Evolutionary conservation across 352 stramenopile genomes (phyloP), one percentile per base, ranked within the genome.

Genomic region (Phytophthora fragariae): DNA sequence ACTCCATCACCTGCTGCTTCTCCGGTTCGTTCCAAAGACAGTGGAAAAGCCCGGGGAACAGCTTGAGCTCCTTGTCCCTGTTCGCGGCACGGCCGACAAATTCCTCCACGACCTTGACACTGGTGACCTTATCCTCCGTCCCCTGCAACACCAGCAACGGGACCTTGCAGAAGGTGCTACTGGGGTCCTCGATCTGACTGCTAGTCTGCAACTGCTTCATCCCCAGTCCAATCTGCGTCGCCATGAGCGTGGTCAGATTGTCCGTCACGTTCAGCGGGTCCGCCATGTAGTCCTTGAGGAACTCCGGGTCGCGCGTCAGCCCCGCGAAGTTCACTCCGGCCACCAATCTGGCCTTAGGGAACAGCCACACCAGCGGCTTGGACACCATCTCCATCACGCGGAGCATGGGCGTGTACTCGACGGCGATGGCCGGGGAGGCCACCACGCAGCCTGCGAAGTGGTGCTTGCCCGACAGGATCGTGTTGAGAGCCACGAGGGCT

Each of bases 11-110:
- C 2, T 76, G 57, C 14, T 90, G 79, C 15, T 82, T 80, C 57
- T 92, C 83, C 1, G 80, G 80, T 60, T 94, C 87, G 44, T 92
- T 81, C 63, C 85, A 91, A 5, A 92, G 67, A 33, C 77, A 77
- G 29, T 94, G 85, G 59, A 77, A 92, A 12, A 81, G 61, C 1
- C 77, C 85, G 2, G 81, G 70, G 35, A 94, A 85, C 14, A 88
- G 27, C 66, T 81, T 83, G 56, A 92, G 77, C 49, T 83, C 72
- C 69, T 94, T 94, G 80, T 92, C 84, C 3, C 37, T 64, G 54
- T 58, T 85, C 0, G 71, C 73, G 24, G 84, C 41, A 14, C 81
- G 76, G 6, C 56, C 62, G 57, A 83, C 80, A 49, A 94, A 94
- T 37, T 75, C 57, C 31, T 80, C 35, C 3, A 83, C 83, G n/a